Conservation (phyloP, 2,329 filamentous ascomycete genomes). For the Talaromyces verruculosus region DNA sequence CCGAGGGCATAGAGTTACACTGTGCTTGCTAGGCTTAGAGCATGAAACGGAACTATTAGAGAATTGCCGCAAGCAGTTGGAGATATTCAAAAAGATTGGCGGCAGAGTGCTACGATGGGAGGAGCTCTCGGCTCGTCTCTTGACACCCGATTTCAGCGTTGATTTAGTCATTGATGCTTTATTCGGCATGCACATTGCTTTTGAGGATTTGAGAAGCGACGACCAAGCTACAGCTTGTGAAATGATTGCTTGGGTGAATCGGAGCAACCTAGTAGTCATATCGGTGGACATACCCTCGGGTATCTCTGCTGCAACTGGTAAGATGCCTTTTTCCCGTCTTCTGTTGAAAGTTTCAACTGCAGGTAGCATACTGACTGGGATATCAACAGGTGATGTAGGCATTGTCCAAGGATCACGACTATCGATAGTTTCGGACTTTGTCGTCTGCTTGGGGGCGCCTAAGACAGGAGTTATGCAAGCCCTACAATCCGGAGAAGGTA, state of each 20-base stretch:
- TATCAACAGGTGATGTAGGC: constrained; percentile 50
- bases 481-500: constrained; percentile 60
- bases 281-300: constrained; percentile 91
- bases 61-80: constrained; percentile 75
- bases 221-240: constrained; percentile 84
- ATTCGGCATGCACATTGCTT: constrained; percentile 80
- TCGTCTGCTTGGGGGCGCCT: constrained; percentile 83
- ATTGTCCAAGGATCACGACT: constrained; percentile 72
- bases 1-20: constrained; percentile 74
- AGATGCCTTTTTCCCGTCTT: constrained; percentile 27
- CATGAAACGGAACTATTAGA: constrained; percentile 78
- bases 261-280: constrained; percentile 76
- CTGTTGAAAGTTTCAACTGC: neutral
- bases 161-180: constrained; percentile 87
- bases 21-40: constrained; percentile 83
- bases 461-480: constrained; percentile 81
- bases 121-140: constrained; percentile 53
- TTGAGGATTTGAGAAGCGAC: constrained; percentile 80
- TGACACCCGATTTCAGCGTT: constrained; percentile 62
- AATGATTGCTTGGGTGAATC: constrained; percentile 91
- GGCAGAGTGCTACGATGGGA: constrained; percentile 67
- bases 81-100: constrained; percentile 79
- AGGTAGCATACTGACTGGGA: neutral
- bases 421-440: constrained; percentile 76
- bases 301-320: constrained; percentile 74